Base-by-base conservation (phyloP, 169 alveolate species). In the Plasmodium blacklocki region DNA sequence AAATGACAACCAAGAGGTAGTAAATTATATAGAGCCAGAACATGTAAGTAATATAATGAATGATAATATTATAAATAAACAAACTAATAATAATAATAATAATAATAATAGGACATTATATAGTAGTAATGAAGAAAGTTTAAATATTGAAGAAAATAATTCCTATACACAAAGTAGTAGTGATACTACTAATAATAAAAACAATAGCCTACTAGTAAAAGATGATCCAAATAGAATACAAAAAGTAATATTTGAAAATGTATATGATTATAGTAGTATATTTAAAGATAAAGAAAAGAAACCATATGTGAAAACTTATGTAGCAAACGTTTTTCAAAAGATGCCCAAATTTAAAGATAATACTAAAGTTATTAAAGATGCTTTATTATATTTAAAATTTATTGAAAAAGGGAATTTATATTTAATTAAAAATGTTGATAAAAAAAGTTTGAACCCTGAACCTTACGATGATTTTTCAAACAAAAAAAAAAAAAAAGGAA, bases 151-250 rank as follows among this genome's bases (percentile, higher is more conserved):
- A 49, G 39, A 78, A n/a, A 78, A 18, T 8, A 21, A 45, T 58
- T 26, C 50, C 2, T 11, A 18, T 49, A 12, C 15, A 71, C 49
- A 47, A 14, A 19, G 78, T 19, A 67, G 56, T 60, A 78, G 68
- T 45, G 71, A 78, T 70, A 9, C 12, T 15, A 26, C 54, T 18
- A 78, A 78, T 60, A 58, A 52, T 11, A 68, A 15, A 66, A 78
- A 21, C 6, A 52, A 23, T 62, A 78, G 49, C 26, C 50, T 78
- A 58, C 45, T 78, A 47, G 89, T 78, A 43, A 78, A 78, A 52
- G 89, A 78, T 49, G 89, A 78, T 45, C 89, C 89, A n/a, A 63
- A 78, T 45, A 67, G 89, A 52, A 78, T 78, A 68, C 78, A 78
- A 66, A 78, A 58, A 78, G 52, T 78, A 43, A 50, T 9, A 15